A percentile compares a stretch with the other conserved stretches of the same genome.
phyloP scores from a whole-genome alignment of 805 yeast genomes.

The Candida arabinofermentans region DNA sequence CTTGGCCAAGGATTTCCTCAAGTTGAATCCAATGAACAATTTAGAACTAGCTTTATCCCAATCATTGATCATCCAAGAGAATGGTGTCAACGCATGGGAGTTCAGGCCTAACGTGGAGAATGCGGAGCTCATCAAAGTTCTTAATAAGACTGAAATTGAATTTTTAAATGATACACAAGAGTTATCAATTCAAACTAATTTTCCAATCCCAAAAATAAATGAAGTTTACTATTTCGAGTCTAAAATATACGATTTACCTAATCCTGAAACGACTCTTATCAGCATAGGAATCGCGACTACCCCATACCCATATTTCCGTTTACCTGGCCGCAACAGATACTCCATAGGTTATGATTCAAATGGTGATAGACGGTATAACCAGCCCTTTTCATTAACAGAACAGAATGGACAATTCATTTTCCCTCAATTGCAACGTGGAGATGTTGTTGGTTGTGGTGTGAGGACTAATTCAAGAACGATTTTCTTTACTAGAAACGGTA shows the following conservation, averaged over 20 bases:
- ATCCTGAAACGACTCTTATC: constrained; percentile 50
- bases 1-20: constrained; percentile 55
- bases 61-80: constrained; percentile 69
- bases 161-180: constrained; percentile 48
- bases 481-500: constrained; percentile 93
- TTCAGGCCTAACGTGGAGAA: constrained; percentile 58
- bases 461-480: constrained; percentile 78
- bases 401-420: constrained; percentile 45
- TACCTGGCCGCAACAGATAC: constrained; percentile 87
- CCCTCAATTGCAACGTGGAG: constrained; percentile 72
- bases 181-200: constrained; percentile 64
- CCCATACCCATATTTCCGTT: constrained; percentile 90
- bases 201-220: constrained; percentile 79
- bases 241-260: constrained; percentile 69
- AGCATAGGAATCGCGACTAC: constrained; percentile 79
- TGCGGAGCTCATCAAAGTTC: constrained; percentile 54
- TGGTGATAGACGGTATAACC: constrained; percentile 76
- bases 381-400: constrained; percentile 52
- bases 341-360: constrained; percentile 85
- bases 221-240: constrained; percentile 88
- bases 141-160: constrained; percentile 59
- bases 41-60: constrained; percentile 45
- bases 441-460: constrained; percentile 90
- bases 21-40: constrained; percentile 35
- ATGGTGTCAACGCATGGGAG: constrained; percentile 89